Evolutionary conservation across 768 basidiomycete species (phyloP).

Genomic region (Rhodotorula sphaerocarpa): DNA sequence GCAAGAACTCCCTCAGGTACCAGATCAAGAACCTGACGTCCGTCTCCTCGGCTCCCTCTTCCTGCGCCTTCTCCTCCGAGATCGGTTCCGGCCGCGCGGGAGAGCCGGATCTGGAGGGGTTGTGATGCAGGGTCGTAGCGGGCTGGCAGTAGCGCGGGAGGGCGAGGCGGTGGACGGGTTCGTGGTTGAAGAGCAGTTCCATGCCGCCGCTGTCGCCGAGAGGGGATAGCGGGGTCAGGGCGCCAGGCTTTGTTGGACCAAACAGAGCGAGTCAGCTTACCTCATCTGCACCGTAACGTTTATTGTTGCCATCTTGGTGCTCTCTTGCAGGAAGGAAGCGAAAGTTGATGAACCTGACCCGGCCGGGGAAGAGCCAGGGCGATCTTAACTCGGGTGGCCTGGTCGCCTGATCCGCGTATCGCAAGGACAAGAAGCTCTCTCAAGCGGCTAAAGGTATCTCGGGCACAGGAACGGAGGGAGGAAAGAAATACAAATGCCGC

Average conservation of each 20-base stretch:
- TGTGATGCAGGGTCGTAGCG: not conserved
- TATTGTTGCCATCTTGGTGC: conserved; percentile 17
- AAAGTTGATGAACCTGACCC: not conserved
- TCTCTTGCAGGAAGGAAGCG: not conserved
- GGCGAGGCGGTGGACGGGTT: conserved; percentile 54
- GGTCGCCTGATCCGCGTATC: too few relatives aligned
- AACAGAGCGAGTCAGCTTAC: conserved; percentile 13
- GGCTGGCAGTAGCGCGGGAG: conserved; percentile 50
- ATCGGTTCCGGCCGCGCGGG: not conserved
- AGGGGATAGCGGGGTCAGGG: not conserved
- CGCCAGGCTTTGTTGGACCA: not conserved
- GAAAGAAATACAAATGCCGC: too few relatives aligned
- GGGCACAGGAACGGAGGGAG: too few relatives aligned
- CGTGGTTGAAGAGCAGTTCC: conserved; percentile 70
- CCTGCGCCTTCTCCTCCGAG: not conserved
- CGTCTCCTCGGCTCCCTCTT: conserved; percentile 46
- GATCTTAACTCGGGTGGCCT: too few relatives aligned
- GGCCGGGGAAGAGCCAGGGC: not conserved
- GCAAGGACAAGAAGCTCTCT: not conserved
- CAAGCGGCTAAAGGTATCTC: not conserved
- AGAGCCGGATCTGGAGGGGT: conserved; percentile 29
- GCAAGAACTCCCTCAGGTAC: conserved; percentile 64
- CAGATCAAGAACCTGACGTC: conserved; percentile 70
- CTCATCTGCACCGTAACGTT: conserved; percentile 38
- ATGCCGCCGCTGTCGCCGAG: conserved; percentile 57